Base-by-base conservation (phyloP, 1,139 yeast genomes). In the Hyphopichia fennica region DNA sequence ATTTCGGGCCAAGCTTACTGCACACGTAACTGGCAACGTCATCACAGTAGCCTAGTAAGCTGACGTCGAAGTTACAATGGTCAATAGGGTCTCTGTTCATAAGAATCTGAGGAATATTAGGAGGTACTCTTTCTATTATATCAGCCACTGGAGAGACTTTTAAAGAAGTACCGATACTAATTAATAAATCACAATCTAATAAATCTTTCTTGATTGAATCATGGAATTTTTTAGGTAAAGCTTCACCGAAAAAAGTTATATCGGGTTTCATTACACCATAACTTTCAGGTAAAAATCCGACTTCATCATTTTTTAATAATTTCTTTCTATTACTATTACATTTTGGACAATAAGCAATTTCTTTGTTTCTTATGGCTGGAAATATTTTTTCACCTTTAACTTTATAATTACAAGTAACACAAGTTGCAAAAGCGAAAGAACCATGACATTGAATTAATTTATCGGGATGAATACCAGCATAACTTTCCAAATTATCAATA, bases 81-180 rank as follows among this genome's bases (percentile, higher is more conserved):
- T 72, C 72, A n/a, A 89, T 85, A 0, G 88, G 83, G 53, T 89
- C 95, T 54, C 79, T 81, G 57, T 90, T 89, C 46, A 93, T 85
- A 44, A 89, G 71, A 4, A 93, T 74, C 60, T 91, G 97, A 0
- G 98, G 98, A 1, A 89, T 81, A 28, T 77, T 62, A 17, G 77
- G 77, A 0, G 87, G 84, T 1, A 90, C 63, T 61, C 80, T 74
- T 45, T 88, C 83, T n/a, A 90, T 90, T 37, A 93, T 87, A 45
- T 89, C 91, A 37, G 93, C 85, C n/a, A 93, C 98, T 0, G 99
- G 99, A 0, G 96, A 91, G 25, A 93, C 99, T 58, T 91, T 89
- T 45, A 93, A 73, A 19, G 98, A 91, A 0, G 99, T 93, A 9
- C 99, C 99, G 15, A 91, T 83, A 61, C 96, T 86, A 6, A 93